These are phyloP conservation scores for Arctium lappa DNA, from an alignment of 129 eudicot species.

Conservation along the genomic window DNA sequence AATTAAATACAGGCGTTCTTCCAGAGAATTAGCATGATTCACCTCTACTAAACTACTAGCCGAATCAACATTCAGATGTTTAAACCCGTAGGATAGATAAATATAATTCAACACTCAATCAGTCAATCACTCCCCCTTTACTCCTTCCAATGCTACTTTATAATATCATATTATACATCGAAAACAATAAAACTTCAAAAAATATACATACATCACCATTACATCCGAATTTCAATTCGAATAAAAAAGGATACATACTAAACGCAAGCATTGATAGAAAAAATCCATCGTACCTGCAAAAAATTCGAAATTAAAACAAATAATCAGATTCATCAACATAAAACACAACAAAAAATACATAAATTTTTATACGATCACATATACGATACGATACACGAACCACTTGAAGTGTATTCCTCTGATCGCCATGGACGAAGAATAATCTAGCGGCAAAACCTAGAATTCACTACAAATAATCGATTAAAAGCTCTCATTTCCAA, in stretches of 20 bases:
- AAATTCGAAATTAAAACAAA: constrained; percentile 10
- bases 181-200: neutral
- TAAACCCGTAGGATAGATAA: neutral
- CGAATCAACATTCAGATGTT: neutral
- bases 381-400: constrained; percentile 19
- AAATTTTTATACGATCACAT: neutral
- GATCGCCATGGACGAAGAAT: constrained; percentile 46
- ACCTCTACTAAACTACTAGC: constrained; percentile 1
- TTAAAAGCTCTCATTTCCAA: constrained; percentile 10
- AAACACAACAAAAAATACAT: neutral
- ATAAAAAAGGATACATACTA: constrained; percentile 77
- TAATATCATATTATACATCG: neutral
- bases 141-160: neutral
- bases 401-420: constrained; percentile 73
- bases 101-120: neutral
- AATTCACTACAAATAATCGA: constrained; percentile 15
- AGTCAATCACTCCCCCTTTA: neutral
- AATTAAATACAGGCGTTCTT: neutral
- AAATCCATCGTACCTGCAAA: constrained; percentile 85
- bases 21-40: neutral
- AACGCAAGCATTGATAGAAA: constrained; percentile 89
- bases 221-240: neutral
- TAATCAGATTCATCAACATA: neutral
- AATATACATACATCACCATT: neutral
- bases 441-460: constrained; percentile 36